phyloP scores from a whole-genome alignment of 2,329 filamentous ascomycete species.

The Hymenoscyphus fraxineus region DNA sequence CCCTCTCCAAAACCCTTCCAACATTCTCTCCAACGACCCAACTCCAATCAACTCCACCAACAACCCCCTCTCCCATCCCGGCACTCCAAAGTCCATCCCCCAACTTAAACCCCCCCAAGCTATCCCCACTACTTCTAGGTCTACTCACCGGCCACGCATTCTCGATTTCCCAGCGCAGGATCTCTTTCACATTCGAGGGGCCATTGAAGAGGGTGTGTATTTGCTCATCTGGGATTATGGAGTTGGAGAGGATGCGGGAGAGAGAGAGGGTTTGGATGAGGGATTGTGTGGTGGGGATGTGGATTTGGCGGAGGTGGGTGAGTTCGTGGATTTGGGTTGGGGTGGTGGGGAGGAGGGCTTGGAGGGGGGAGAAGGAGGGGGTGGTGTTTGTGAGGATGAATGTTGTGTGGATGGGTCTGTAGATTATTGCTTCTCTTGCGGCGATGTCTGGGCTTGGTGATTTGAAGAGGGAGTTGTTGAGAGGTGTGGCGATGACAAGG shows the following conservation, averaged over 20 bases:
- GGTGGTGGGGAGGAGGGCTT: constrained; percentile 8
- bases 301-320: constrained; percentile 13
- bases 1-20: constrained; percentile 10
- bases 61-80: constrained; percentile 13
- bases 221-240: not conserved
- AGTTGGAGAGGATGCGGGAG: constrained; percentile 13
- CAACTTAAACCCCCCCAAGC: constrained; percentile 10
- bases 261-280: constrained; percentile 9
- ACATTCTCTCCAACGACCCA: constrained; percentile 18
- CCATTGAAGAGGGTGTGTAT: constrained; percentile 1
- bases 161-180: constrained; percentile 10
- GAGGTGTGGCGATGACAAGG: constrained; percentile 17
- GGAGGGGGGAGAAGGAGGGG: not conserved
- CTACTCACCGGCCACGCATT: constrained; percentile 18
- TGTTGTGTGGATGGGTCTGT: constrained; percentile 13
- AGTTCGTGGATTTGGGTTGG: constrained; percentile 16
- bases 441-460: not conserved
- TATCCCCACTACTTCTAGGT: constrained; percentile 4
- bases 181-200: not conserved
- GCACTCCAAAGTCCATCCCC: constrained; percentile 17
- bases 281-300: not conserved
- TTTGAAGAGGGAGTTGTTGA: constrained; percentile 1
- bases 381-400: constrained; percentile 9
- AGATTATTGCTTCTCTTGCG: constrained; percentile 10
- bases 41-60: constrained; percentile 13